phyloP scores from a whole-genome alignment of 2,329 filamentous ascomycete species.

The Ophiostoma sp. region DNA sequence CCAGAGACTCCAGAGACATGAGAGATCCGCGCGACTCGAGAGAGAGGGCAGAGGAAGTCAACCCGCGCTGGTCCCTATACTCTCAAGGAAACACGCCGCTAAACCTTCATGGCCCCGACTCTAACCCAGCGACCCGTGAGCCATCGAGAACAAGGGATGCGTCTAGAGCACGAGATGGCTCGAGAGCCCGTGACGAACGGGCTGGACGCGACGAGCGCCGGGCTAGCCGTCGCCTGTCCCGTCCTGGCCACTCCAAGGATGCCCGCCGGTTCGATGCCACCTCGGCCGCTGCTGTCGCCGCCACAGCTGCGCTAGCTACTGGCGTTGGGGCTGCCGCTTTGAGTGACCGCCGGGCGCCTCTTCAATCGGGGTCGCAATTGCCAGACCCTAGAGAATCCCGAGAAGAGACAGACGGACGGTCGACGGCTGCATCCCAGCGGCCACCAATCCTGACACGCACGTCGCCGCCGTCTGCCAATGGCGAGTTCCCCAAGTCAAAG shows the following conservation, averaged over 20 bases:
- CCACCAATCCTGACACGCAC: conserved; percentile 18
- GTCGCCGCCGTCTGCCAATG: conserved; percentile 16
- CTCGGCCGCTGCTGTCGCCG: conserved; percentile 13
- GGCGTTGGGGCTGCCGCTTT: background rate
- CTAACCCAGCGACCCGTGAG: background rate
- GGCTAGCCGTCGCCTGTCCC: background rate
- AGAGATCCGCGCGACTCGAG: background rate
- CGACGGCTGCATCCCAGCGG: conserved; percentile 9
- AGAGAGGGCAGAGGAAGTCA: conserved; percentile 2
- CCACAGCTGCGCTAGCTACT: conserved; percentile 15
- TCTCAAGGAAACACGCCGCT: conserved; percentile 20
- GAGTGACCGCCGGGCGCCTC: background rate
- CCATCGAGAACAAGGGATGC: background rate
- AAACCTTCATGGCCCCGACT: background rate
- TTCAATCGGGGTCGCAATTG: background rate
- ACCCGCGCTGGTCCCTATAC: conserved; percentile 17
- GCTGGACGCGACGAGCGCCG: conserved; percentile 1
- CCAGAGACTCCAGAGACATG: background rate
- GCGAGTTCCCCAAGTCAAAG: conserved; percentile 9
- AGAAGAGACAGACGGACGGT: background rate
- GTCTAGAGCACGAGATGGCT: background rate
- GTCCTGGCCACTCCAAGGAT: conserved; percentile 9
- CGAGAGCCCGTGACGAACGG: background rate
- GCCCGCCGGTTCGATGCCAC: conserved; percentile 8
- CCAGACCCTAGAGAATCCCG: background rate